phyloP scores from a whole-genome alignment of 306 rosid genomes.

The Pachyrhizus erosus region DNA sequence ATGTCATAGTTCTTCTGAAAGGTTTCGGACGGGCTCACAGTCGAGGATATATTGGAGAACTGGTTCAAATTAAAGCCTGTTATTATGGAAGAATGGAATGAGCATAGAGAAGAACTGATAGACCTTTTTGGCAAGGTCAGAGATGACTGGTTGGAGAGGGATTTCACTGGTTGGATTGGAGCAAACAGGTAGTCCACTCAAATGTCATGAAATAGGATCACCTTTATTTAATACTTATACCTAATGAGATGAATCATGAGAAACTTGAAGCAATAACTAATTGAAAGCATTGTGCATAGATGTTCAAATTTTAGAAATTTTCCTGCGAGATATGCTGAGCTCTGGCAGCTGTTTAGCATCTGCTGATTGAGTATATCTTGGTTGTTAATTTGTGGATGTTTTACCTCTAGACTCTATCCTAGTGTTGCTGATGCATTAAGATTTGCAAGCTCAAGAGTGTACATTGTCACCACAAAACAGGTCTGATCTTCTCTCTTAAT shows the following conservation, averaged over 20 bases:
- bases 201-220: slow-evolving; percentile 14
- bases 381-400: slow-evolving; percentile 23
- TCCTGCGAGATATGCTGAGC: background rate
- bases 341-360: background rate
- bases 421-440: slow-evolving; percentile 78
- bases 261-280: slow-evolving; percentile 1
- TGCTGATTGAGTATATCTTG: slow-evolving; percentile 11
- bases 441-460: slow-evolving; percentile 80
- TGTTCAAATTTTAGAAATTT: background rate
- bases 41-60: slow-evolving; percentile 77
- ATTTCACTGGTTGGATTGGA: slow-evolving; percentile 75
- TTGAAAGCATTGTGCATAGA: slow-evolving; percentile 8
- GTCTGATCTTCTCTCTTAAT: slow-evolving; percentile 40
- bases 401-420: slow-evolving; percentile 71
- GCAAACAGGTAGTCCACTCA: slow-evolving; percentile 78
- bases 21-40: slow-evolving; percentile 81
- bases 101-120: slow-evolving; percentile 66
- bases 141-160: slow-evolving; percentile 87
- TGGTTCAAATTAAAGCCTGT: slow-evolving; percentile 77
- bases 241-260: slow-evolving; percentile 3
- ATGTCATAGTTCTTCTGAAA: slow-evolving; percentile 56
- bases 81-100: slow-evolving; percentile 81
- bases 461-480: slow-evolving; percentile 88
- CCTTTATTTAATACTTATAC: background rate
- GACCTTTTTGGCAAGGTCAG: slow-evolving; percentile 81